Conservation (phyloP, 2,329 filamentous ascomycete species). For the Colletotrichum eleusines region DNA sequence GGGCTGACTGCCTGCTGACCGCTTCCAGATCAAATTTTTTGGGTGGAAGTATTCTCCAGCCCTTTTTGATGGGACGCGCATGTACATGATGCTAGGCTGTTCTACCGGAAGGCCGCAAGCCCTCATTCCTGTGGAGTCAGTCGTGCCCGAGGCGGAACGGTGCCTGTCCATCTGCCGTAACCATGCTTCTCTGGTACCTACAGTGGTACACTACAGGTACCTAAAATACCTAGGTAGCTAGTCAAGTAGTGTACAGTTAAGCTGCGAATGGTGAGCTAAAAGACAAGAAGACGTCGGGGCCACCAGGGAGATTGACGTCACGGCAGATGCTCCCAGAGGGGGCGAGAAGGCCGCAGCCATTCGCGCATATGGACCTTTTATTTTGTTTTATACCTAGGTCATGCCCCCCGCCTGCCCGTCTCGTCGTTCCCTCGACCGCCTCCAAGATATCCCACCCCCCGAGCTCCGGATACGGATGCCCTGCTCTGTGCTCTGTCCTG, state of each 20-base stretch:
- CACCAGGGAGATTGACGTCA: slow-evolving; percentile 18
- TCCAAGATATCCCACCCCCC: slow-evolving; percentile 4
- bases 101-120: background rate
- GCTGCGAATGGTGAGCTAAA: background rate
- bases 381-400: background rate
- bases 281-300: background rate
- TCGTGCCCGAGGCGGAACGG: background rate
- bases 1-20: background rate
- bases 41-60: background rate
- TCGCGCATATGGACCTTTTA: background rate
- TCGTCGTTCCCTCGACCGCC: background rate
- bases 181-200: background rate
- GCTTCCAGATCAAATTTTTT: background rate
- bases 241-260: too few relatives aligned
- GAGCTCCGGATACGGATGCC: slow-evolving; percentile 10
- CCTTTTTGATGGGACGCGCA: background rate
- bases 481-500: background rate
- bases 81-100: background rate
- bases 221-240: too few relatives aligned
- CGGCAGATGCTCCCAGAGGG: background rate
- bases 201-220: too few relatives aligned
- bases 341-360: background rate
- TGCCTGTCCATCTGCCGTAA: slow-evolving; percentile 9
- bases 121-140: background rate
- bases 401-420: background rate